Evolutionary conservation across 1,284 basidiomycete genomes (phyloP), one percentile per base, ranked within the genome.

Genomic region (Ustilago lituana): DNA sequence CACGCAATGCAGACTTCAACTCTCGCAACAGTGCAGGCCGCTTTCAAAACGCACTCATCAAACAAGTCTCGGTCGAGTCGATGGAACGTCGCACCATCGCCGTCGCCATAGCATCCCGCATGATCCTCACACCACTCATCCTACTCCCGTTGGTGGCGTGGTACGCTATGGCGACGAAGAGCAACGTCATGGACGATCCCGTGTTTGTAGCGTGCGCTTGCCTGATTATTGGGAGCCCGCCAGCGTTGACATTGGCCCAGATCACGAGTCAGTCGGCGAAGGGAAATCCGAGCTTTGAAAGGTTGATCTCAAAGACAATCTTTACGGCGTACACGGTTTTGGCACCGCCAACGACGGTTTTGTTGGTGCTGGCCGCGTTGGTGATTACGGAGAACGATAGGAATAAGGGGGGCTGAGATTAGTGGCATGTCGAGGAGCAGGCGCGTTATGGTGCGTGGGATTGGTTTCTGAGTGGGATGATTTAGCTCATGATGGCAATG

Each of bases 261-360:
- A 93, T 95, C 77, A 93, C 92, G 1, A 91, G 92, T 83, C 91
- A 91, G 4, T 91, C 89, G 2, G 74, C 68, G 5, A 37, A 69
- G 24, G 90, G 89, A 1, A 91, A 91, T 10, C 91, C 93, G 77
- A 90, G 91, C 0, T 95, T 97, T 79, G 94, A 97, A 83, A 86
- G 92, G 6, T 86, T 97, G 45, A 92, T 97, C 63, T 84, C 83
- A 38, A 85, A 84, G 68, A 86, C 85, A 0, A 85, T 86, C 62
- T 83, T 81, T 40, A 71, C 79, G 17, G 64, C 64, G 23, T 81
- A 81, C 44, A 71, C 76, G 4, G 56, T 81, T 31, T 47, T 80
- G 10, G 76, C 78, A 0, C 74, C 77, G 7, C 80, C 80, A 0
- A 79, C 78, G 12, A 80, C 80, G 5, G 60, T 81, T 22, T 31